Conservation (phyloP, 108 stramenopile genomes). For the Stephanodiscus minutulus region DNA sequence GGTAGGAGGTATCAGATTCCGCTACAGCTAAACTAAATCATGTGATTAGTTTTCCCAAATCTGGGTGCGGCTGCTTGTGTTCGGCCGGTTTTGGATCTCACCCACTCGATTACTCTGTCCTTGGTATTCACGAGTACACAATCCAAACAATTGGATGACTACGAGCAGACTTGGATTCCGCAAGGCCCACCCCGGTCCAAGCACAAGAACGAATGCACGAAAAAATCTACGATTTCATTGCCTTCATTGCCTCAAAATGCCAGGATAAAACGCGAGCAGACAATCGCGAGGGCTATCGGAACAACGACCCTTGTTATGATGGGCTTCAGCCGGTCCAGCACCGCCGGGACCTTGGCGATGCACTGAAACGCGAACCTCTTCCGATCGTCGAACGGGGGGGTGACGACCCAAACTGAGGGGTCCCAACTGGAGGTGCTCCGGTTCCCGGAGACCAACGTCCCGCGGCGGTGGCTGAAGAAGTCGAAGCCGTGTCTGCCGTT, state of each 20-base stretch:
- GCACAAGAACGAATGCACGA: no score
- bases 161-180: no score
- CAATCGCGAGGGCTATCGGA: background rate
- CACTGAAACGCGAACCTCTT: background rate
- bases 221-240: background rate
- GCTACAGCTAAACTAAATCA: no score
- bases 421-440: background rate
- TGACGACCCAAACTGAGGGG: slow-evolving; percentile 1
- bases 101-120: no score
- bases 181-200: no score
- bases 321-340: background rate
- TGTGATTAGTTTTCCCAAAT: no score
- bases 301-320: background rate
- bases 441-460: background rate
- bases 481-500: slow-evolving; percentile 76
- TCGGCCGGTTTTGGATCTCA: no score
- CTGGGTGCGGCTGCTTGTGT: no score
- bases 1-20: no score
- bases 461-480: slow-evolving; percentile 47
- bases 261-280: background rate
- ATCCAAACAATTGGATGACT: no score
- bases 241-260: background rate
- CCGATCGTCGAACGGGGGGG: background rate
- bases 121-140: no score
- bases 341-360: background rate